Evolutionary conservation across 495 filamentous ascomycete genomes (phyloP).

Genomic region (Talaromyces borbonicus): DNA sequence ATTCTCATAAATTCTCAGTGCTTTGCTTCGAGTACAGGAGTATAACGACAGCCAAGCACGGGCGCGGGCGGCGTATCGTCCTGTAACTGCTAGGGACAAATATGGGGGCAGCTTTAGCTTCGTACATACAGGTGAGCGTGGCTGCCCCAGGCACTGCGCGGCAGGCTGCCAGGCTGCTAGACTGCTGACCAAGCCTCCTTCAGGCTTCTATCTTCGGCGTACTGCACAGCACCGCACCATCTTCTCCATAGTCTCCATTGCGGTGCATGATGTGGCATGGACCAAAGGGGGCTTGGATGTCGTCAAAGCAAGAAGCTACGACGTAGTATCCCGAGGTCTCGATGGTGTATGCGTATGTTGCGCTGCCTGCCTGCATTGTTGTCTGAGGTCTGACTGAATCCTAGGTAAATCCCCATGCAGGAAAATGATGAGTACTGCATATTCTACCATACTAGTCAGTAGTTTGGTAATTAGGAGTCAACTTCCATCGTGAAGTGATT

Average conservation of each 20-base stretch:
- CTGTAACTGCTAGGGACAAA: slow-evolving; percentile 1
- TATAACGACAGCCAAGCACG: too few species aligned
- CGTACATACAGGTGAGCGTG: neutral
- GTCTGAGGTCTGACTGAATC: neutral
- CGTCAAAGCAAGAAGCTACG: neutral
- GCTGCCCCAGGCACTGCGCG: neutral
- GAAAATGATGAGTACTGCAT: neutral
- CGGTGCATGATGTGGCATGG: neutral
- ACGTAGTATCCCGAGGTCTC: too few species aligned
- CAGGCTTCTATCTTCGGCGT: too few species aligned
- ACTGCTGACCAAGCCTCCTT: slow-evolving; percentile 2
- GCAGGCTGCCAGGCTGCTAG: too few species aligned
- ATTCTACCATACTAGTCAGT: too few species aligned
- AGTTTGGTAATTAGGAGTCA: too few species aligned
- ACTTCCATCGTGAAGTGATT: too few species aligned
- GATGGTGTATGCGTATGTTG: neutral
- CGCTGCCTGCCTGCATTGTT: neutral
- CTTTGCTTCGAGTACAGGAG: too few species aligned
- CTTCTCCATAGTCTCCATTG: neutral
- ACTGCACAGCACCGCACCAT: too few species aligned
- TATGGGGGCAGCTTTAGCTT: neutral
- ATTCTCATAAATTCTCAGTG: too few species aligned
- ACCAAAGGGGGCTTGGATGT: slow-evolving; percentile 2
- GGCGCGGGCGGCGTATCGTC: neutral
- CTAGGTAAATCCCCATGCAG: neutral